These are phyloP conservation scores for Prunus mume DNA, from an alignment of 306 rosid genomes.

Conservation along the genomic window DNA sequence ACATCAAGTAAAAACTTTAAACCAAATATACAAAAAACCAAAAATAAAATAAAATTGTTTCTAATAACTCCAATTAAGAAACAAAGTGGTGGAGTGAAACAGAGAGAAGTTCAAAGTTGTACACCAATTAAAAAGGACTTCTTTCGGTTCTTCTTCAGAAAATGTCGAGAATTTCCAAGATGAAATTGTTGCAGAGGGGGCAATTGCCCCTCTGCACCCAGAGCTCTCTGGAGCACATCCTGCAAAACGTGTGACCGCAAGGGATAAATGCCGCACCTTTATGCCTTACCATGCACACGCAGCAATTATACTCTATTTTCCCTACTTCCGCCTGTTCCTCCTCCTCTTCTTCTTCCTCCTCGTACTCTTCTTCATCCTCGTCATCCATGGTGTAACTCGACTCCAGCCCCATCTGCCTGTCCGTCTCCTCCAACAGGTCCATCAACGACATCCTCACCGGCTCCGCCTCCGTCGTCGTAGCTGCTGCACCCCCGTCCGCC, in stretches of 20 bases:
- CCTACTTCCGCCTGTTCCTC: conserved; percentile 15
- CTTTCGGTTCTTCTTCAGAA: conserved; percentile 38
- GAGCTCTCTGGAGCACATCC: conserved; percentile 83
- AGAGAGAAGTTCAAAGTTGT: too few relatives aligned
- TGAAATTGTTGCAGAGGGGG: conserved; percentile 75
- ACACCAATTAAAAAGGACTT: too few relatives aligned
- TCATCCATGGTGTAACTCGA: conserved; percentile 44
- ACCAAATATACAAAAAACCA: neutral
- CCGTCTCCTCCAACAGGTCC: conserved; percentile 83
- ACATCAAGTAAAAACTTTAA: neutral
- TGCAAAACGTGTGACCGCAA: conserved; percentile 83
- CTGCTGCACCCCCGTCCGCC: conserved; percentile 23
- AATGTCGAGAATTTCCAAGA: conserved; percentile 71
- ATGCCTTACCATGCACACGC: conserved; percentile 85
- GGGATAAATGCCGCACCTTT: conserved; percentile 54
- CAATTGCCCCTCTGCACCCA: conserved; percentile 67
- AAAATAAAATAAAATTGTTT: neutral
- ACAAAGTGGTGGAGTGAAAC: neutral
- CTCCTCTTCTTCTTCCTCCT: conserved; percentile 16
- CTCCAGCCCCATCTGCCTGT: conserved; percentile 61
- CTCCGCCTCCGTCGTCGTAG: conserved; percentile 13
- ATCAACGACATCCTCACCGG: conserved; percentile 69
- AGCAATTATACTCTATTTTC: conserved; percentile 54
- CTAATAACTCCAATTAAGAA: neutral
- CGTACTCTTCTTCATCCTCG: conserved; percentile 30